Conservation (phyloP, 192 early-diverging fungal genomes). For the Martensiomyces pterosporus region DNA sequence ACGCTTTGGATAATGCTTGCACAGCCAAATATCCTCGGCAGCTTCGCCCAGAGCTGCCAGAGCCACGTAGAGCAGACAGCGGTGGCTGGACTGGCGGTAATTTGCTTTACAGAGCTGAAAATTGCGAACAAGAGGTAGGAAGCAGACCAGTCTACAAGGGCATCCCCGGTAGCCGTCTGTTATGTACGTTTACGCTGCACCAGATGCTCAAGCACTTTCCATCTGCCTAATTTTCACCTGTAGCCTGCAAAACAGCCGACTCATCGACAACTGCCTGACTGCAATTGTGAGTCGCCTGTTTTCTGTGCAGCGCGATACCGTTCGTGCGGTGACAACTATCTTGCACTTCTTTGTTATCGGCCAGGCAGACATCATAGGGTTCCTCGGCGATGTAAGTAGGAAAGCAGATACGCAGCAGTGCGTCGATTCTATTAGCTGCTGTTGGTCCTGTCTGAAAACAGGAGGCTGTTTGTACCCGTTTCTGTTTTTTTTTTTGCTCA, state of each 20-base stretch:
- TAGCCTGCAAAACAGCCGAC: conserved; percentile 24
- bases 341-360: conserved; percentile 15
- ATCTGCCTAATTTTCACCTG: not conserved
- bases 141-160: no score
- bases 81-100: conserved; percentile 20
- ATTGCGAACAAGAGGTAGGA: conserved; percentile 37
- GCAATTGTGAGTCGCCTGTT: conserved; percentile 26
- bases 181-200: not conserved
- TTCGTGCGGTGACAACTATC: conserved; percentile 19
- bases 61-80: conserved; percentile 9
- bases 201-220: not conserved
- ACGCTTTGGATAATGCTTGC: conserved; percentile 23
- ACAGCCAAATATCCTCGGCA: not conserved
- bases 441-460: no score
- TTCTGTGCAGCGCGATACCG: conserved; percentile 12
- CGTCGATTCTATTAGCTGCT: no score
- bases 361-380: conserved; percentile 4
- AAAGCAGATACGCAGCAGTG: no score
- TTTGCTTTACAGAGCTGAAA: conserved; percentile 35
- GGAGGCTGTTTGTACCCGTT: no score
- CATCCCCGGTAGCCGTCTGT: no score
- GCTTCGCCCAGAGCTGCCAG: conserved; percentile 11
- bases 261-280: conserved; percentile 29
- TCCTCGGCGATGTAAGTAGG: conserved; percentile 23
- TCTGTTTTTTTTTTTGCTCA: not conserved